A percentile compares a stretch with the other conserved stretches of the same genome.
Evolutionary conservation across 306 rosid genomes (phyloP).

Genomic region (Pterocarpus santalinus): DNA sequence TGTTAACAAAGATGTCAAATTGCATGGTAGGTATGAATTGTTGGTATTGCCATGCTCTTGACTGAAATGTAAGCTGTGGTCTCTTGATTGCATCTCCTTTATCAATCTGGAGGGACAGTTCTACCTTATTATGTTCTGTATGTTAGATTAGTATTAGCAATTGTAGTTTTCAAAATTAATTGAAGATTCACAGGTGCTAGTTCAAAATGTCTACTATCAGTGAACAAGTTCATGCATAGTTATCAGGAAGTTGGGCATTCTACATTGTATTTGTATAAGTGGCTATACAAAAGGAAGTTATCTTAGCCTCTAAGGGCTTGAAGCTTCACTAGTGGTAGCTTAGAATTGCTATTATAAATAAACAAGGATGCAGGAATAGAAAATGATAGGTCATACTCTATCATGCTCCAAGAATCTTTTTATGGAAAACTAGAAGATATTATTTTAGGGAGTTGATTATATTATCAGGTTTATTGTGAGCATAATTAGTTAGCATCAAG

Average conservation of each 20-base stretch:
- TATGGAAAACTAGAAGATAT: background rate
- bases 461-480: constrained; percentile 13
- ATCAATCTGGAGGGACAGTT: no score
- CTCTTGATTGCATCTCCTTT: constrained; percentile 11
- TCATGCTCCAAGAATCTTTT: background rate
- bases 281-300: no score
- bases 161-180: no score
- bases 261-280: no score
- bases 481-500: background rate
- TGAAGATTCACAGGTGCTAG: no score
- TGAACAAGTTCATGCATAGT: no score
- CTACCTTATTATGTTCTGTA: no score
- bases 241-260: no score
- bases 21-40: background rate
- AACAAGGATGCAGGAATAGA: background rate
- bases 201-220: no score
- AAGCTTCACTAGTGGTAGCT: no score
- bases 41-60: background rate
- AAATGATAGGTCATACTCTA: background rate
- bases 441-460: background rate
- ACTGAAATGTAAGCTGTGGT: background rate
- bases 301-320: no score
- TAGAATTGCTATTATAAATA: background rate
- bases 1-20: background rate
- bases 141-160: no score